phyloP scores from a whole-genome alignment of 306 rosid species.

The Dicorynia guianensis region DNA sequence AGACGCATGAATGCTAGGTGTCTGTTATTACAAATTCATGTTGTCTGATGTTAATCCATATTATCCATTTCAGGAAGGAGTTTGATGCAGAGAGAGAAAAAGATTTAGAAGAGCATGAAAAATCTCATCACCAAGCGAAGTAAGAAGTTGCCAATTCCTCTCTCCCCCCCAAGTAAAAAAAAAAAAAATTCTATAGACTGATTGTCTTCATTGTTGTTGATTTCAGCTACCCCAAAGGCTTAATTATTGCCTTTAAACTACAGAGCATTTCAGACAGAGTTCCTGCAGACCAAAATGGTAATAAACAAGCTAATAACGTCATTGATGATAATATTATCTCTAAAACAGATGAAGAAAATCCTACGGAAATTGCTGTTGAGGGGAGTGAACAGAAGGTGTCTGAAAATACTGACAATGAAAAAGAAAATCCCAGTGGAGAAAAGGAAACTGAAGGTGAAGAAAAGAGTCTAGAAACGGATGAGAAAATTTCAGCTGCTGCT shows the following conservation, averaged over 20 bases:
- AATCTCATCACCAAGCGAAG: constrained; percentile 53
- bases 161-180: not conserved
- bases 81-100: constrained; percentile 74
- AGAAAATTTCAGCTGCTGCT: constrained; percentile 50
- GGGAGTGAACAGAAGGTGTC: constrained; percentile 38
- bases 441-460: constrained; percentile 55
- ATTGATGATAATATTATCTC: constrained; percentile 33
- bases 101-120: constrained; percentile 62
- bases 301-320: constrained; percentile 34
- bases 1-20: not conserved
- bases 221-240: constrained; percentile 87
- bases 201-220: constrained; percentile 35
- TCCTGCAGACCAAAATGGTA: constrained; percentile 49
- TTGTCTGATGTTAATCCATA: constrained; percentile 23
- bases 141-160: constrained; percentile 44
- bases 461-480: constrained; percentile 52
- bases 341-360: constrained; percentile 41
- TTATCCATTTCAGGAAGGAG: constrained; percentile 69
- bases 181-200: not conserved
- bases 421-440: constrained; percentile 49
- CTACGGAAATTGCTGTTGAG: constrained; percentile 29
- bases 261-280: constrained; percentile 54
- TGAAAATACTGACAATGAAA: constrained; percentile 38
- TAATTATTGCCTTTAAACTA: constrained; percentile 75
- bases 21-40: not conserved